Evolutionary conservation across 2,329 filamentous ascomycete species (phyloP), one percentile per base, ranked within the genome.

Genomic region (Chaetothyriales sp.): DNA sequence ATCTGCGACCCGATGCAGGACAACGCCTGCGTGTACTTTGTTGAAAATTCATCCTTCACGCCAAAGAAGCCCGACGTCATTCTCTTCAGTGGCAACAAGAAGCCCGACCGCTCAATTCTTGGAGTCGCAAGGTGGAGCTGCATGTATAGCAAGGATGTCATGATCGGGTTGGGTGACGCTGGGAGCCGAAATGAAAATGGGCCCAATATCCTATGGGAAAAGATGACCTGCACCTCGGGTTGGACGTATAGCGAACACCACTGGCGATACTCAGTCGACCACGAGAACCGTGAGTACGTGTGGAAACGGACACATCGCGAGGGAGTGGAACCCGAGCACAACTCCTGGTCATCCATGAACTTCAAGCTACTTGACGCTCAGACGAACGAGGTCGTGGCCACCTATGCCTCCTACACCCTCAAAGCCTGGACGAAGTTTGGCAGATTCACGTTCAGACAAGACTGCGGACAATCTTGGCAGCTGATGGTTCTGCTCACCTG

Each of bases 281-380:
- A 20, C n/a, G 3, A 19, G n/a, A n/a, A 20, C 4, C 43, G n/a
- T 10, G 43, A 45, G 43, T 19, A 10, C 19, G 43, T 26, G 43
- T 45, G 43, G 43, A 45, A 45, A 26, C 9, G 43, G 10, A 45
- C 43, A 26, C 43, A 45, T 26, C 43, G 18, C 22, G 43, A 45
- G 22, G 43, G 43, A 15, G 10, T 45, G 4, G 43, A 45, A 10
- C 18, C 18, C n/a, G 22, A 20, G 22, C 43, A 45, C n/a, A 45
- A 19, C 25, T 28, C n/a, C 9, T 43, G 26, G 22, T 42, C 25
- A 18, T 20, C 1, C 5, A 43, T 39, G 19, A 66, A 64, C 47
- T 61, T 59, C 52, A 66, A 69, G 50, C 53, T 68, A 9, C 55
- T 66, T 9, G 60, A 67, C 18, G 43, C 22, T 20, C 19, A 20